phyloP scores from a whole-genome alignment of 495 filamentous ascomycete genomes.

The Glutinoglossum americanum region DNA sequence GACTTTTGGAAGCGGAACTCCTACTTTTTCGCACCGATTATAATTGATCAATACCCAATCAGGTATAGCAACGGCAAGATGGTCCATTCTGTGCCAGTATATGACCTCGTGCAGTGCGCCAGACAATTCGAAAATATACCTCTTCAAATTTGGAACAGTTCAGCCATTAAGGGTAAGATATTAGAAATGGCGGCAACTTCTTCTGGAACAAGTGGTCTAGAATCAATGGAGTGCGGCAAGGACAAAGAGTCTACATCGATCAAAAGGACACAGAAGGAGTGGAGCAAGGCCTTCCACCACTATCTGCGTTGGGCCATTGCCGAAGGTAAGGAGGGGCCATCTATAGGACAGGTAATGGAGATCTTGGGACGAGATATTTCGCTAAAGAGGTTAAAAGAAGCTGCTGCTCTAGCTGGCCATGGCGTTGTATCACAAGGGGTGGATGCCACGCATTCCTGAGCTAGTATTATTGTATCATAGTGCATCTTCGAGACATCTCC shows the following conservation, averaged over 20 bases:
- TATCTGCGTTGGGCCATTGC: constrained; percentile 48
- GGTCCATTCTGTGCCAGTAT: neutral
- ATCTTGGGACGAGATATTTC: constrained; percentile 41
- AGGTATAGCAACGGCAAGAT: neutral
- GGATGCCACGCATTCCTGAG: neutral
- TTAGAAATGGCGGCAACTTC: constrained; percentile 1
- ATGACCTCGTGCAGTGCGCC: neutral
- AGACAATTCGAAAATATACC: neutral
- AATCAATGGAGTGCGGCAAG: neutral
- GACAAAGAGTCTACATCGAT: neutral
- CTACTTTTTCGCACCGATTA: constrained; percentile 39
- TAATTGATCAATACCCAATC: constrained; percentile 11
- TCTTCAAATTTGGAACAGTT: neutral
- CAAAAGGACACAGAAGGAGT: constrained; percentile 7
- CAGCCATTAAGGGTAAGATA: neutral
- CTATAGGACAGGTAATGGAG: constrained; percentile 33
- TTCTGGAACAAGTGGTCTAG: neutral
- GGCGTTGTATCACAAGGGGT: neutral
- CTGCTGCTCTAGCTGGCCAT: constrained; percentile 7
- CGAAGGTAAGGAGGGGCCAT: constrained; percentile 34
- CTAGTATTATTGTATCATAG: neutral
- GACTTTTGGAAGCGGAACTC: constrained; percentile 34
- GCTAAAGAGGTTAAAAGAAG: constrained; percentile 30
- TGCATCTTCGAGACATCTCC: neutral
- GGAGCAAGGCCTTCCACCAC: constrained; percentile 26